These are phyloP conservation scores for Cerioporus squamosus DNA, from an alignment of 1,284 basidiomycete species.

Conservation along the genomic window DNA sequence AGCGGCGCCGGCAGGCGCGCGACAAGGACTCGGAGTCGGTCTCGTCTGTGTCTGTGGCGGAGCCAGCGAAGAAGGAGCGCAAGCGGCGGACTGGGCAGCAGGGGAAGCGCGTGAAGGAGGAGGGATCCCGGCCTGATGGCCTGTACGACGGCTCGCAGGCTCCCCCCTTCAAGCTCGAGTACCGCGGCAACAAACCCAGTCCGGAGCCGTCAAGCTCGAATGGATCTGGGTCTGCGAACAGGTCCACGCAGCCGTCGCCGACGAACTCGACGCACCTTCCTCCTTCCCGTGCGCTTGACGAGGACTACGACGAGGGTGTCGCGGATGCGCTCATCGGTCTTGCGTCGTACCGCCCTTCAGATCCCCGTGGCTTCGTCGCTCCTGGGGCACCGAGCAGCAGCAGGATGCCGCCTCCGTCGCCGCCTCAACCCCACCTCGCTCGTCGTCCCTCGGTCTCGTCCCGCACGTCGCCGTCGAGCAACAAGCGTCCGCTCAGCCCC, in stretches of 20 bases:
- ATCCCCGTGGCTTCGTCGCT: conserved; percentile 29
- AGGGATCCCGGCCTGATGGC: conserved; percentile 37
- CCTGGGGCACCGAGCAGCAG: conserved; percentile 22
- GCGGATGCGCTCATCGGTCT: conserved; percentile 74
- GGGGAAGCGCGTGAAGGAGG: conserved; percentile 42
- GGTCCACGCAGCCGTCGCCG: conserved; percentile 66
- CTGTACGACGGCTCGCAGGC: conserved; percentile 31
- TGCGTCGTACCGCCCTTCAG: conserved; percentile 40
- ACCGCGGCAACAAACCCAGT: conserved; percentile 42
- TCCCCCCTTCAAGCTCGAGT: conserved; percentile 42
- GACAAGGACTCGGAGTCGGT: conserved; percentile 46
- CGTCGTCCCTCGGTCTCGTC: conserved; percentile 32
- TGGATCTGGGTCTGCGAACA: conserved; percentile 59
- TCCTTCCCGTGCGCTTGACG: conserved; percentile 71
- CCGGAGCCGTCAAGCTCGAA: conserved; percentile 66
- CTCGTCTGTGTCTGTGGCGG: conserved; percentile 26
- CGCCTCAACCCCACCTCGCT: conserved; percentile 24
- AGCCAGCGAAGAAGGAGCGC: conserved; percentile 46
- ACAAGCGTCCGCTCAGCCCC: conserved; percentile 71
- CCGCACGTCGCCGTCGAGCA: conserved; percentile 33
- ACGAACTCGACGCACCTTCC: conserved; percentile 60
- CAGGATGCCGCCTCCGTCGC: conserved; percentile 20
- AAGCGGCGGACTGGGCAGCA: conserved; percentile 40
- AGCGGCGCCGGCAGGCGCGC: conserved; percentile 37
- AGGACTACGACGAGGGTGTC: conserved; percentile 83